Base-by-base conservation (phyloP, 129 eudicot species). In the Ambrosia trifida region DNA sequence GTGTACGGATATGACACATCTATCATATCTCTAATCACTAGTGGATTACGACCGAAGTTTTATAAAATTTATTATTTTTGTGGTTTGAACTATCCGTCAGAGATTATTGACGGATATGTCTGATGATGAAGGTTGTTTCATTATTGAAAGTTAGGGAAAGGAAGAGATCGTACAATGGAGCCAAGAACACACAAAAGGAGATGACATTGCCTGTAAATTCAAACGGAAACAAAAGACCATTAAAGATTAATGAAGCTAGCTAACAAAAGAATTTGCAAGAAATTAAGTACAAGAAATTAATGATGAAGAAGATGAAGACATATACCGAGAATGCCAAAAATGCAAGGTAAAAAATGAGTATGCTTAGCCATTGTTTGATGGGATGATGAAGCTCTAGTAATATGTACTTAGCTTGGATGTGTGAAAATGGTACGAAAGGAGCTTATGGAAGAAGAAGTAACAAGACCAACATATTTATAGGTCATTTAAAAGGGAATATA, bases 131-230 rank as follows among this genome's bases (percentile, higher is more conserved):
- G 5, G 5, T 47, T 13, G 13, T 13, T 16, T 11, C 1, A n/a
- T 5, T n/a, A n/a, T 0, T 50, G 7, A 50, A 17, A n/a, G 11
- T 7, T 6, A 51, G 63, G 11, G 63, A 11, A 1, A 53, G 2
- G 60, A 14, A n/a, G 38, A 50, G 43, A 4, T 44, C 88, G 66
- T 88, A 88, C 96, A 85, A 2, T 2, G 96, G 96, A 8, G 96
- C 83, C 74, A 88, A 76, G 82, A 57, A 88, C 70, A 88, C 95
- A 64, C 83, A 76, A 65, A 83, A 85, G 19, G 95, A 88, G 69
- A 85, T 83, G 28, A 83, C 57, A 72, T 88, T 85, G 46, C 91
- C 91, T 86, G 73, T 57, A 40, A 47, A 47, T 53, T 46, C 40
- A 14, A 4, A 40, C 18, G 17, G 3, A 56, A 51, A 20, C 19